Base-by-base conservation (phyloP, 768 basidiomycete genomes). In the Polyporus arcularius region DNA sequence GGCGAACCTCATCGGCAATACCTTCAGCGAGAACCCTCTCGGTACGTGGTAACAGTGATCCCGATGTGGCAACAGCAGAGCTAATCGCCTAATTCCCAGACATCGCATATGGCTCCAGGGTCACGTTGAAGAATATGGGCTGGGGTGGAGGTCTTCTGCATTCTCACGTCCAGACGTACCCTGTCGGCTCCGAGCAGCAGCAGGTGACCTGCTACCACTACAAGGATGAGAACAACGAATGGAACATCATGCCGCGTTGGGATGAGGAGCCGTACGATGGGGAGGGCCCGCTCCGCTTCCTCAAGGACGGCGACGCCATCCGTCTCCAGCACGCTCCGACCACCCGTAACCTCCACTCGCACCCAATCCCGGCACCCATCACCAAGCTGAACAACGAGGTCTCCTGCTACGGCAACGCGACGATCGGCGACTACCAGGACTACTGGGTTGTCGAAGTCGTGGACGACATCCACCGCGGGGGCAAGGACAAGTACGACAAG, bases 131-230 rank as follows among this genome's bases (percentile, higher is more conserved):
- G 73, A 98, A 97, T 74, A 92, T 97, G 82, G 97, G 95, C 11
- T 99, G 91, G 81, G 97, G 96, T 15, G 97, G 97, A 53, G 97
- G 97, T 30, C 82, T 99, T 4, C 79, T 99, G 3, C 97, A 99
- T 72, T 98, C 96, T 4, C 97, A 99, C 72, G 84, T 94, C n/a
- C 96, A 98, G 69, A 88, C 93, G 1, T 97, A 88, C 72, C 97
- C 97, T 0, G 80, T 88, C 21, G 97, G 96, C 12, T 97, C 95
- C 0, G 78, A 79, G 58, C 97, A 98, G 71, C 97, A 98, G 69
- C 97, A 99, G 74, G 87, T 98, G 4, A 98, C 97, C 0, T 99
- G 97, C 75, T 99, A 98, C 73, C 97, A 99, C 77, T 98, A 99
- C 85, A 98, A 97, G 77, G 97, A 98, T 71, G 86, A 88, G 50